A percentile compares a stretch with the other conserved stretches of the same genome.
Evolutionary conservation across 768 basidiomycete genomes (phyloP).

Genomic region (Sporobolomyces roseus): DNA sequence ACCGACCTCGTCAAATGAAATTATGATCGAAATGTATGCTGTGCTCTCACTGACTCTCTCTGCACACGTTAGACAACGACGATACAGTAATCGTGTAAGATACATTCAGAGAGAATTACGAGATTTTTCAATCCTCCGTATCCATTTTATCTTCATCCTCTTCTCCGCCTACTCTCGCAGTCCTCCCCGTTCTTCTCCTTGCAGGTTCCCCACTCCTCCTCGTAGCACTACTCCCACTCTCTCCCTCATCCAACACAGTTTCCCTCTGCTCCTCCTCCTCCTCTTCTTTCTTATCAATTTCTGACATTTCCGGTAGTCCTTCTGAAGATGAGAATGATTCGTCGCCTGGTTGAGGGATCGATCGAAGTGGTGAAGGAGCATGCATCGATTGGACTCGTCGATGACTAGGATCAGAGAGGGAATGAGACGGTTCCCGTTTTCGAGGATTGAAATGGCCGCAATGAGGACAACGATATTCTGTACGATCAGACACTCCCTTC

Average conservation of each 20-base stretch:
- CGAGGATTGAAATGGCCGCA: slow-evolving; percentile 72
- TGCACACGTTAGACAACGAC: too few species aligned
- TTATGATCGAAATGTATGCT: too few species aligned
- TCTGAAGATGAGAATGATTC: too few species aligned
- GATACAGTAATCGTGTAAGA: too few species aligned
- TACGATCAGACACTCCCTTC: background rate
- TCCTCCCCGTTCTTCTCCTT: slow-evolving; percentile 1
- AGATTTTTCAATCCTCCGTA: background rate
- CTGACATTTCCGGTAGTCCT: background rate
- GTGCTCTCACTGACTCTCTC: too few species aligned
- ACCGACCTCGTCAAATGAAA: too few species aligned
- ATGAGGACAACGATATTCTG: slow-evolving; percentile 81
- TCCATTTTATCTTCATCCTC: slow-evolving; percentile 12
- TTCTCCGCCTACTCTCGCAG: background rate
- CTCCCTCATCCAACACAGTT: slow-evolving; percentile 4
- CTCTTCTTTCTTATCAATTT: background rate
- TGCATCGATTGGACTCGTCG: slow-evolving; percentile 33
- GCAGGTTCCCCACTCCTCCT: background rate
- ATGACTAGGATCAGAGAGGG: background rate
- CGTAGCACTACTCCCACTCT: background rate
- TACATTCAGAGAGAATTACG: too few species aligned
- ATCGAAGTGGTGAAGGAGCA: slow-evolving; percentile 16
- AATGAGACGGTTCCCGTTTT: background rate
- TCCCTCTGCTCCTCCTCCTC: slow-evolving; percentile 10
- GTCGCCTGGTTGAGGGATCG: background rate